These are phyloP conservation scores for Leishmania amazonensis DNA, from an alignment of 208 protist genomes.

Conservation along the genomic window DNA sequence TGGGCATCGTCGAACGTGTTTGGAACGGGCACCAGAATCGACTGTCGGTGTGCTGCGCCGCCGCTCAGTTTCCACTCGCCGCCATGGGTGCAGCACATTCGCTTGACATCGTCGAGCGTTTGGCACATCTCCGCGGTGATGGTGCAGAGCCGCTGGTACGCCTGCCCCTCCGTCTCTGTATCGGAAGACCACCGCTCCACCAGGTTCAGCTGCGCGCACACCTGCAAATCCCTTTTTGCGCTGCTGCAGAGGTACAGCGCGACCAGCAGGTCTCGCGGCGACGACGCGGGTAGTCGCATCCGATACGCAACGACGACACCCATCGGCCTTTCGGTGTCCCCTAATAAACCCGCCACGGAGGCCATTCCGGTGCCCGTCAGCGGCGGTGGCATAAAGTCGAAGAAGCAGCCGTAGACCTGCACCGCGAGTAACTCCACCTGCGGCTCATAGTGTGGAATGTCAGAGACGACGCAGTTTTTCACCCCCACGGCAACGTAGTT, in stretches of 20 bases:
- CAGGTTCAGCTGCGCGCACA: slow-evolving; percentile 44
- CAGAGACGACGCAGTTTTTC: slow-evolving; percentile 44
- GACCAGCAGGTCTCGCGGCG: slow-evolving; percentile 43
- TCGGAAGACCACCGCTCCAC: slow-evolving; percentile 19
- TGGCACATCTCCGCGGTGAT: slow-evolving; percentile 35
- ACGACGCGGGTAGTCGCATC: slow-evolving; percentile 18
- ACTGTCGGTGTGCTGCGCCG: slow-evolving; percentile 5
- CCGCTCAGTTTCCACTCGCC: slow-evolving; percentile 10
- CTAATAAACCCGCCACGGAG: slow-evolving; percentile 46
- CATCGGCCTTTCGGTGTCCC: slow-evolving; percentile 36
- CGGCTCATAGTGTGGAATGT: slow-evolving; percentile 25
- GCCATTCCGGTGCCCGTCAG: slow-evolving; percentile 38
- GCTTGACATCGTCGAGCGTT: slow-evolving; percentile 34
- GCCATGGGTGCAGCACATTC: slow-evolving; percentile 23
- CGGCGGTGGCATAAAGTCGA: slow-evolving; percentile 51
- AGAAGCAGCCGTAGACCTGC: slow-evolving; percentile 49
- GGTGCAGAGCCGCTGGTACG: slow-evolving; percentile 37
- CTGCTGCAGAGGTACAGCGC: slow-evolving; percentile 42
- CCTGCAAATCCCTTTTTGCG: slow-evolving; percentile 25
- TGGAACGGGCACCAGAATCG: slow-evolving; percentile 23
- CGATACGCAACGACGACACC: slow-evolving; percentile 39
- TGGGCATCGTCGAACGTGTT: slow-evolving; percentile 45
- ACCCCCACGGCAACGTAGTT: slow-evolving; percentile 44
- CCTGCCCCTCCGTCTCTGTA: slow-evolving; percentile 30
- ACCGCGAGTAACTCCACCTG: slow-evolving; percentile 37